Base-by-base conservation (phyloP, 2,329 filamentous ascomycete species). In the Elsinoe fawcettii region DNA sequence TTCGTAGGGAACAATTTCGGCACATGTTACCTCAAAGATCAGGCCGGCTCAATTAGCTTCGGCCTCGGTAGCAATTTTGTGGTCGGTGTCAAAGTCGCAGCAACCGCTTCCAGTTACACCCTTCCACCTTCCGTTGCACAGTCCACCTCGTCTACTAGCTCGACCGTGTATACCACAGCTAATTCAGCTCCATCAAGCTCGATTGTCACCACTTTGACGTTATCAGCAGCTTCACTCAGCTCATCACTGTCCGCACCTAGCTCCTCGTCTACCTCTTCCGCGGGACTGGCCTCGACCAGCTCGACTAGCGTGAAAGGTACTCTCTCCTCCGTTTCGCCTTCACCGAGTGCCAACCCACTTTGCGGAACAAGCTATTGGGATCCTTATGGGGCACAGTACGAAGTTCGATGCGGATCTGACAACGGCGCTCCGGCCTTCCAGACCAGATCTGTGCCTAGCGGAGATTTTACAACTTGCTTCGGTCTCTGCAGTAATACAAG, bases 391-490 rank as follows among this genome's bases (percentile, higher is more conserved):
- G 47, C 25, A 27, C 46, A 44, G 30, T 58, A 58, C 23, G 51
- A 58, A 20, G 47, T 53, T 12, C 49, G 49, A 16, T 53, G 49
- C 18, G 49, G 49, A 5, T 9, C 32, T 22, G 49, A 53, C 20
- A 53, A 39, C 34, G 32, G 49, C 11, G 49, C 49, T 37, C 49
- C 49, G 7, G 30, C 49, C 25, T 59, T 58, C 27, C 56, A 49
- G 22, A 43, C 49, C 2, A 37, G 23, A 1, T 55, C 22, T 14
- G 20, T 49, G 5, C 34, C 30, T 6, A n/a, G 37, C 34, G 58
- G 62, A 12, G 59, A 58, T 39, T 63, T 62, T 41, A 58, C 51
- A 5, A 59, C 58, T 14, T 64, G 62, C 43, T 58, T 63, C 36
- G 55, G 30, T 14, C 47, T 54, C 11, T 64, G 62, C 34, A 61